Evolutionary conservation across 1,139 yeast species (phyloP).

Genomic region (Taphrina communis): DNA sequence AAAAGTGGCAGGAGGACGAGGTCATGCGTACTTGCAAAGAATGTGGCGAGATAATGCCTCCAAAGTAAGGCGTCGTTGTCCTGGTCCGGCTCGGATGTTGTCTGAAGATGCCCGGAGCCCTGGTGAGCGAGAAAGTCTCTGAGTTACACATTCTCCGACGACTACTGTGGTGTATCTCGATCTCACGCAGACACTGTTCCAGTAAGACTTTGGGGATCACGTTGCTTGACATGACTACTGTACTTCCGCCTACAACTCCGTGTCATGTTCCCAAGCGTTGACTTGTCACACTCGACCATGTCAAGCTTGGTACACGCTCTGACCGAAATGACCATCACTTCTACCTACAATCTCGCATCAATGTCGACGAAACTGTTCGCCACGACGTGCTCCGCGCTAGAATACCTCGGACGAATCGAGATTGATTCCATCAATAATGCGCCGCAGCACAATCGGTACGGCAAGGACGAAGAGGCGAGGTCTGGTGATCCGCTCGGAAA

Average conservation of each 20-base stretch:
- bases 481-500: background rate
- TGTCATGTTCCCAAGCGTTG: too few relatives aligned
- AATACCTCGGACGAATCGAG: slow-evolving; percentile 16
- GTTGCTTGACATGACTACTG: too few relatives aligned
- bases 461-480: background rate
- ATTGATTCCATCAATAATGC: background rate
- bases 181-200: background rate
- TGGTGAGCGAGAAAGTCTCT: background rate
- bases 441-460: background rate
- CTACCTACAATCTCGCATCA: background rate
- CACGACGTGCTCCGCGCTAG: background rate
- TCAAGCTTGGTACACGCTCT: background rate
- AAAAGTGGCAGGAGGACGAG: slow-evolving; percentile 67
- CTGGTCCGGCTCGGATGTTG: background rate
- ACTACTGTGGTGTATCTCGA: background rate
- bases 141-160: background rate
- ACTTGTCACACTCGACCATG: background rate
- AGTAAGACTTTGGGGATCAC: too few relatives aligned
- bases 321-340: background rate
- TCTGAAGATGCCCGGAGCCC: background rate
- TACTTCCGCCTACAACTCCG: too few relatives aligned
- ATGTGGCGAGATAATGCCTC: slow-evolving; percentile 65
- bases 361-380: background rate
- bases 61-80: slow-evolving; percentile 28
- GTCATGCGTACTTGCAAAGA: slow-evolving; percentile 71